phyloP scores from a whole-genome alignment of 2,329 filamentous ascomycete species.

The Colletotrichum orbiculare region DNA sequence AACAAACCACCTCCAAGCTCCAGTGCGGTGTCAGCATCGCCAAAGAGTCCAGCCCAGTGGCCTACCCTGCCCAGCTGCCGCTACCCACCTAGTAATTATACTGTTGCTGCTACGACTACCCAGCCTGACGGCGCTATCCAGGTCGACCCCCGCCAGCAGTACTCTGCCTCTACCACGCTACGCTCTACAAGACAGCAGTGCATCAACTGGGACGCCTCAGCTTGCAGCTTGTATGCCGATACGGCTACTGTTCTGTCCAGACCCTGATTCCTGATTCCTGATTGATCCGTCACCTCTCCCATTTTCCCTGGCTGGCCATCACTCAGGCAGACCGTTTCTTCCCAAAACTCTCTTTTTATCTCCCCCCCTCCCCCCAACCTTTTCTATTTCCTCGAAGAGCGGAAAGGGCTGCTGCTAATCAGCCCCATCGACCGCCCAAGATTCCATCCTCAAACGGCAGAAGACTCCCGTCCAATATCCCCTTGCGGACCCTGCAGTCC shows the following conservation, averaged over 20 bases:
- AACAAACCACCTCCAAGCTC: not conserved
- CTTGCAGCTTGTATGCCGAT: conserved; percentile 11
- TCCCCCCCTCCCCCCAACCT: conserved; percentile 42
- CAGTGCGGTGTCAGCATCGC: not conserved
- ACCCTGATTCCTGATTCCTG: conserved; percentile 5
- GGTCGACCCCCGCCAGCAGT: not conserved
- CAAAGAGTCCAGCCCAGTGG: not conserved
- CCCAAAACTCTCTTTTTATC: conserved; percentile 46
- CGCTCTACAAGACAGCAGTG: too few relatives aligned
- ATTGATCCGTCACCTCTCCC: conserved; percentile 26
- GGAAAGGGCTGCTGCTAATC: conserved; percentile 79
- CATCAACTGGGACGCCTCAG: not conserved
- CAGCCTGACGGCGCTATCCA: too few relatives aligned
- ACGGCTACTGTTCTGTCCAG: conserved; percentile 15
- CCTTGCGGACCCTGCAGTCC: conserved; percentile 78
- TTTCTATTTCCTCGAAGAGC: conserved; percentile 51
- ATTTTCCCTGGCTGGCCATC: conserved; percentile 14
- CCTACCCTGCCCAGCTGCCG: too few relatives aligned
- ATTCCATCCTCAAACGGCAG: conserved; percentile 81
- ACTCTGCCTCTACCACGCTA: not conserved
- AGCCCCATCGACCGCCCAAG: conserved; percentile 81
- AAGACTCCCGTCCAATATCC: conserved; percentile 85
- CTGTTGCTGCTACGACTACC: too few relatives aligned
- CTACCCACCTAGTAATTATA: too few relatives aligned
- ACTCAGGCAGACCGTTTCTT: conserved; percentile 22